Base-by-base conservation (phyloP, 2,329 filamentous ascomycete species). In the Penicillium verrucosum region DNA sequence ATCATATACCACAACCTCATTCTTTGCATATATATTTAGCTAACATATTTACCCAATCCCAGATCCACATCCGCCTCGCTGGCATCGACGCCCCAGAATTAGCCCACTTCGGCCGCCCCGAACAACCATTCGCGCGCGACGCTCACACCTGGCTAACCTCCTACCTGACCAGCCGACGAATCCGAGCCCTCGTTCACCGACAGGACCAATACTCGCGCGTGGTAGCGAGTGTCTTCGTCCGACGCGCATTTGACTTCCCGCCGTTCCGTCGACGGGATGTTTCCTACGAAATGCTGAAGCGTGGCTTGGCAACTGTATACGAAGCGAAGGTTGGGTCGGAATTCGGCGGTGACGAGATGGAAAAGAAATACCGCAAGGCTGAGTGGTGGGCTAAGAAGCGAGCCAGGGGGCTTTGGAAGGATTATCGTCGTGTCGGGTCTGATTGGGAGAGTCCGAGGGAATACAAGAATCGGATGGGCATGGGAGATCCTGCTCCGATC, bases 61-160 rank as follows among this genome's bases (percentile, higher is more conserved):
- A 77, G 89, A 90, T 99, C 64, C 86, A 92, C 50, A 83, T 99
- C 55, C 89, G 94, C 29, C 82, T 99, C 55, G 94, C 94, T 16
- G 94, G 94, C 48, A 79, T 99, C 53, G 94, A 99, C 74, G 94
- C 95, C 11, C 94, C 94, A 1, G 94, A 99, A 76, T 81, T 89
- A 54, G 88, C 92, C 9, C 94, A 99, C 74, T 99, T 97, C 75
- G 95, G 95, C 52, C 85, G 86, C 49, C 88, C 90, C 27, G 89
- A 87, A 10, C 94, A 99, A 75, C 93, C 92, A 1, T 92, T 86
- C 71, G 83, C 90, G 4, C 81, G 85, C 57, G 93, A 97, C 74
- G 91, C 94, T 8, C 80, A 93, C 51, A 77, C 84, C 18, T 97
- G 90, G 86, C 82, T 99, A n/a, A 85, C 82, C 16, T 76, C 77